These are phyloP conservation scores for Syncephalastrum monosporum DNA, from an alignment of 371 early-diverging fungal species.

Conservation along the genomic window DNA sequence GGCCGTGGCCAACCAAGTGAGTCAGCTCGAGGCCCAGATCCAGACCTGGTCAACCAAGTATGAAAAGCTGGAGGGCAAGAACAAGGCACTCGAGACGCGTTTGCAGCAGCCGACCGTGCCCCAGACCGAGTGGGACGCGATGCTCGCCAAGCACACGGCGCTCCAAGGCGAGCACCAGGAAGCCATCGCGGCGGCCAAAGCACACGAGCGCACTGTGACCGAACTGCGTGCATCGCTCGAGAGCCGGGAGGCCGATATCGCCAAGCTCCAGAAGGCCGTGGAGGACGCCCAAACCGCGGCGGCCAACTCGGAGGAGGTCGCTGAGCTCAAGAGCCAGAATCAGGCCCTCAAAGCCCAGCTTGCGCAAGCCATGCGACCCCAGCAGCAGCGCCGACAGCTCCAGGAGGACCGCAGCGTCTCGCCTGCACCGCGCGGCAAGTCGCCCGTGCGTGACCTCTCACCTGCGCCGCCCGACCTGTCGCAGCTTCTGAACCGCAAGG, in stretches of 20 bases:
- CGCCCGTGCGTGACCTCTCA: slow-evolving; percentile 23
- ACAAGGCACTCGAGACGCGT: slow-evolving; percentile 36
- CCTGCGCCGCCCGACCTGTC: slow-evolving; percentile 28
- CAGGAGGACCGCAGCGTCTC: slow-evolving; percentile 26
- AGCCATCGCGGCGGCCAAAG: slow-evolving; percentile 45
- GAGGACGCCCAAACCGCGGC: slow-evolving; percentile 15
- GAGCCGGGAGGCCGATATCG: slow-evolving; percentile 67
- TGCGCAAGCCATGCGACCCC: slow-evolving; percentile 34
- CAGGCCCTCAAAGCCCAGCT: slow-evolving; percentile 50
- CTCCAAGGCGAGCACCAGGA: slow-evolving; percentile 37
- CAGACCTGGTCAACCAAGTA: slow-evolving; percentile 68
- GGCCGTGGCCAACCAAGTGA: slow-evolving; percentile 44
- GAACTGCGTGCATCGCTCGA: slow-evolving; percentile 52
- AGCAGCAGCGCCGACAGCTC: slow-evolving; percentile 22
- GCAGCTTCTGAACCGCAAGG: slow-evolving; percentile 22
- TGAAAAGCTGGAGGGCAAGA: slow-evolving; percentile 47
- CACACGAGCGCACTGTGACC: slow-evolving; percentile 55
- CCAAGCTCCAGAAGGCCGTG: slow-evolving; percentile 34
- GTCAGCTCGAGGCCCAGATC: slow-evolving; percentile 62
- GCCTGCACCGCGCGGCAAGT: slow-evolving; percentile 19
- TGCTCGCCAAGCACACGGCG: slow-evolving; percentile 44
- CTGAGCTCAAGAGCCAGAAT: slow-evolving; percentile 43
- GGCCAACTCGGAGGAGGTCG: slow-evolving; percentile 36
- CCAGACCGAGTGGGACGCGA: slow-evolving; percentile 52
- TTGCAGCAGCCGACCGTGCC: slow-evolving; percentile 56